Evolutionary conservation across 768 basidiomycete genomes (phyloP), one percentile per base, ranked within the genome.

Genomic region (Hypholoma fasciculare): DNA sequence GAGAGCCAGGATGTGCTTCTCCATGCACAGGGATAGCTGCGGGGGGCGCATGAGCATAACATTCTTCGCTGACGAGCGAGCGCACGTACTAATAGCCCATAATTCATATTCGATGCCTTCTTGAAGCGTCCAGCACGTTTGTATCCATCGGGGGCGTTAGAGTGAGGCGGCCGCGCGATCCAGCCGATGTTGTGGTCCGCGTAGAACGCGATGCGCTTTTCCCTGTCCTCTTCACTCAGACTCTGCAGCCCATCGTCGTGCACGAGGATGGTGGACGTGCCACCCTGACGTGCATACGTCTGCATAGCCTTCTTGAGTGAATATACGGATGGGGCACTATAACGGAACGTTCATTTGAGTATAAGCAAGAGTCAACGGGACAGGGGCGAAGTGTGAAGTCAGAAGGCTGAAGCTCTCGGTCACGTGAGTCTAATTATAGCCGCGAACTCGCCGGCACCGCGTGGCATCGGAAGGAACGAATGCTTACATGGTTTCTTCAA

Each of bases 51-150:
- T 9, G 34, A 16, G 49, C 38, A 19, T 3, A 5, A 9, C 12
- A 17, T 19, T 48, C 16, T 23, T 23, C 34, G 36, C 26, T 11
- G n/a, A 37, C 26, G 13, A 19, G n/a, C 19, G 20, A 9, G 20
- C 14, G 38, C 7, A 26, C 71, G 63, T 60, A 79, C 77, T 59
- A 75, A 71, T 14, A 81, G 77, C 0, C 87, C 90, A 65, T 86
- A 92, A 68, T 94, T 95, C 89, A 95, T 91, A 71, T 95, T 95
- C 2, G 85, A 87, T 1, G 90, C 90, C 71, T 95, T 95, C 79
- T 95, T 94, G 83, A 95, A 95, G 14, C 92, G 83, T 42, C 92
- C 93, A 30, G 90, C 89, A 49, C 92, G 89, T 59, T 88, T 82
- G 77, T 84, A 92, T 1, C 89, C 90, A 67, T 86, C 84, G 16